A percentile compares a stretch with the other conserved stretches of the same genome.
Evolutionary conservation across 345 rosid species (phyloP).

Genomic region (Aquilaria malaccensis): DNA sequence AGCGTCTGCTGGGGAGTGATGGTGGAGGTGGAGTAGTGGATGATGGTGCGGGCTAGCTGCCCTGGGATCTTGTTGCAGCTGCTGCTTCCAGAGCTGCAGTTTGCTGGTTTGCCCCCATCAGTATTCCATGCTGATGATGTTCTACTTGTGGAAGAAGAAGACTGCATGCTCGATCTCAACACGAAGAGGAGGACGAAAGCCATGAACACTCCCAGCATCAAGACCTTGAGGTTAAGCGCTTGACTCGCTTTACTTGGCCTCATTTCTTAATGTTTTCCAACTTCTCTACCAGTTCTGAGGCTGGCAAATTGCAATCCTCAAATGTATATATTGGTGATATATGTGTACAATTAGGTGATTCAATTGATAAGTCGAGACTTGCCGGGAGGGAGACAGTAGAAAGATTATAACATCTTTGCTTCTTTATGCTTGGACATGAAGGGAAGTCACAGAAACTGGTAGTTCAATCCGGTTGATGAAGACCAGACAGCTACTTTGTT

Average conservation of each 20-base stretch:
- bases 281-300: no score
- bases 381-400: conserved; percentile 10
- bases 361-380: neutral
- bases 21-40: conserved; percentile 75
- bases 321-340: no score
- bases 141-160: conserved; percentile 20
- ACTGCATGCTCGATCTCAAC: conserved; percentile 47
- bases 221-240: conserved; percentile 45
- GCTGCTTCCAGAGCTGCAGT: conserved; percentile 21
- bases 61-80: conserved; percentile 52
- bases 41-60: conserved; percentile 55
- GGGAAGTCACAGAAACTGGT: conserved; percentile 26
- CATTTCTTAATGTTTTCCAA: conserved; percentile 26
- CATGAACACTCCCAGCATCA: conserved; percentile 48
- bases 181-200: conserved; percentile 54
- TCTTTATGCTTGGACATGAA: conserved; percentile 45
- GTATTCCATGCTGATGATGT: neutral
- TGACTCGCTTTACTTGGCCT: conserved; percentile 42
- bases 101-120: neutral
- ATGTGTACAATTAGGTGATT: neutral
- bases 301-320: neutral
- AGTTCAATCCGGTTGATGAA: conserved; percentile 22
- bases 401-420: conserved; percentile 6
- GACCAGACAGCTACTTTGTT: conserved; percentile 39
- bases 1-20: conserved; percentile 84